These are phyloP conservation scores for Favolaschia claudopus DNA, from an alignment of 768 basidiomycete genomes.

Conservation along the genomic window DNA sequence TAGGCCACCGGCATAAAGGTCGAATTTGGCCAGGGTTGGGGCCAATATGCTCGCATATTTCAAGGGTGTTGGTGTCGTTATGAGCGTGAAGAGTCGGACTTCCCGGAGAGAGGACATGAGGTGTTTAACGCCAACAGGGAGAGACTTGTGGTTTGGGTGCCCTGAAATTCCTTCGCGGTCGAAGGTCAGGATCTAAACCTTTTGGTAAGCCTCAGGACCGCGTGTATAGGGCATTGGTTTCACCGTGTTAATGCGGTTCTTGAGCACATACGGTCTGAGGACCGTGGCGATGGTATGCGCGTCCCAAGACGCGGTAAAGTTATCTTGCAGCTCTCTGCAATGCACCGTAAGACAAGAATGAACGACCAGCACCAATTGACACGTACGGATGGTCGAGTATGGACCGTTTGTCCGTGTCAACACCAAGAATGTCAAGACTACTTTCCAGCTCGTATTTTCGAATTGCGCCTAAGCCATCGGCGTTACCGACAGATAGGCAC, in stretches of 20 bases:
- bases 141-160: slow-evolving; percentile 87
- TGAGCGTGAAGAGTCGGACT: slow-evolving; percentile 61
- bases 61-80: slow-evolving; percentile 58
- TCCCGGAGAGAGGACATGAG: slow-evolving; percentile 45
- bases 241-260: slow-evolving; percentile 72
- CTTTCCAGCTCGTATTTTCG: slow-evolving; percentile 64
- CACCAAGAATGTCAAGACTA: slow-evolving; percentile 75
- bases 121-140: slow-evolving; percentile 62
- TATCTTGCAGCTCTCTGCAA: slow-evolving; percentile 72
- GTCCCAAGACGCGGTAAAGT: slow-evolving; percentile 74
- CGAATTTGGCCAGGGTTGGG: slow-evolving; percentile 57
- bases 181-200: slow-evolving; percentile 83
- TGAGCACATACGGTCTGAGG: slow-evolving; percentile 63
- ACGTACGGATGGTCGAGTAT: slow-evolving; percentile 78
- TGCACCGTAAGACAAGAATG: slow-evolving; percentile 9
- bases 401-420: slow-evolving; percentile 61
- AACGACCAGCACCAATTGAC: neutral
- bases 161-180: slow-evolving; percentile 78
- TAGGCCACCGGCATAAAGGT: slow-evolving; percentile 38
- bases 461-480: slow-evolving; percentile 73
- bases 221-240: slow-evolving; percentile 18
- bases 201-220: neutral
- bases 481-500: slow-evolving; percentile 82
- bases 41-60: slow-evolving; percentile 74
- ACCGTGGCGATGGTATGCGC: slow-evolving; percentile 62